Base-by-base conservation (phyloP, 2,329 filamentous ascomycete genomes). In the Hypoxylon sp. region DNA sequence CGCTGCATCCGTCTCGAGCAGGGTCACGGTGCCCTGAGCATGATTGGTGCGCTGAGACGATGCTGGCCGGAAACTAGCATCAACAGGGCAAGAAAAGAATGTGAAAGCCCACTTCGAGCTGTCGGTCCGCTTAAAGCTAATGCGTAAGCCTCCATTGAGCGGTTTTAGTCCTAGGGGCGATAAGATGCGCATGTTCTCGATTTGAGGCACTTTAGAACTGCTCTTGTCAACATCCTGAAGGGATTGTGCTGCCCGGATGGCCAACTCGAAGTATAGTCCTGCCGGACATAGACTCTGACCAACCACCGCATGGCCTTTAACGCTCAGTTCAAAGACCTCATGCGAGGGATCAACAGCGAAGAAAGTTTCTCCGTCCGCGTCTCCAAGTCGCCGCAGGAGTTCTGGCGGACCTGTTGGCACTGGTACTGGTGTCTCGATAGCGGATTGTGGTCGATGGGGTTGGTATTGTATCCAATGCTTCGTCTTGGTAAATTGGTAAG, bases 191-290 rank as follows among this genome's bases (percentile, higher is more conserved):
- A 62, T 57, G 23, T 58, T 50, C 43, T 59, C 54, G 11, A 59
- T 59, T 5, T 54, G 48, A n/a, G 61, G 61, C 9, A 58, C 60
- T 39, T 63, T 41, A n/a, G 52, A 41, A 8, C 9, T 39, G 9
- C n/a, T 34, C 46, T 57, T 58, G 8, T 21, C 25, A 3, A 41
- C 39, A 9, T 51, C 30, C 19, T 51, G 43, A 9, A 61, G 45
- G 1, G n/a, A n/a, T 37, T 52, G 37, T 2, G 56, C 56, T n/a
- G 71, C 70, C 46, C 70, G 73, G 9, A 66, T 67, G 4, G 59
- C 71, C n/a, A 63, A 54, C 23, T 75, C 73, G 53, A 74, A 66
- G 60, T 74, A 75, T 54, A 75, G 55, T 12, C 71, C 68, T 23
- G 73, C 70, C 2, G 73, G 73, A 39, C 71, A 74, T 8, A 74